phyloP scores from a whole-genome alignment of 192 early-diverging fungal species.

The Backusella circina region DNA sequence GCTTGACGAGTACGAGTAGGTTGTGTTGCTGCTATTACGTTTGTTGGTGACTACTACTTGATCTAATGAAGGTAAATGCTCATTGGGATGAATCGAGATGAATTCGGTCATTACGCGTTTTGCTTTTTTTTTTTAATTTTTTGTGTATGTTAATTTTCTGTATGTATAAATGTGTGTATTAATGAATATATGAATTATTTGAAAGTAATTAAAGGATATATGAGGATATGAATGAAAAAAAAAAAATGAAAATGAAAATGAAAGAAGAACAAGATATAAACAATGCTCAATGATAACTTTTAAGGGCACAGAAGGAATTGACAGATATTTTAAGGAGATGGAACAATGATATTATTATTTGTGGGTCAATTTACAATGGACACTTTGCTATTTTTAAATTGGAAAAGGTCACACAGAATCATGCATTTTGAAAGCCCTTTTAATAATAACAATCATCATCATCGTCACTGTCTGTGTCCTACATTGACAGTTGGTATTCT shows the following conservation, averaged over 20 bases:
- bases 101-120: not conserved
- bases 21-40: slow-evolving; percentile 4
- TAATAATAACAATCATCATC: not conserved
- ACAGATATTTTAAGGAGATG: not conserved
- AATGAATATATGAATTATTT: not conserved
- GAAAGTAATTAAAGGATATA: not conserved
- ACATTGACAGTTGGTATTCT: not conserved
- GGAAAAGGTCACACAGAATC: not conserved
- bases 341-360: slow-evolving; percentile 5
- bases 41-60: not conserved
- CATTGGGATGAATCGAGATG: not conserved
- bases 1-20: slow-evolving; percentile 5
- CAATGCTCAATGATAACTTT: not conserved
- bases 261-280: not conserved
- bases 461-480: not conserved
- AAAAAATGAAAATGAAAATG: not conserved
- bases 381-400: not conserved
- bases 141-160: not conserved
- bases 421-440: not conserved
- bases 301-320: not conserved
- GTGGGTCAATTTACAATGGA: not conserved
- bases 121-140: not conserved
- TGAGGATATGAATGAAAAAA: not conserved
- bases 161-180: not conserved
- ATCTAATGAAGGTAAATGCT: not conserved